Evolutionary conservation across 1,284 basidiomycete species (phyloP).

Genomic region (Melampsora larici-populina): DNA sequence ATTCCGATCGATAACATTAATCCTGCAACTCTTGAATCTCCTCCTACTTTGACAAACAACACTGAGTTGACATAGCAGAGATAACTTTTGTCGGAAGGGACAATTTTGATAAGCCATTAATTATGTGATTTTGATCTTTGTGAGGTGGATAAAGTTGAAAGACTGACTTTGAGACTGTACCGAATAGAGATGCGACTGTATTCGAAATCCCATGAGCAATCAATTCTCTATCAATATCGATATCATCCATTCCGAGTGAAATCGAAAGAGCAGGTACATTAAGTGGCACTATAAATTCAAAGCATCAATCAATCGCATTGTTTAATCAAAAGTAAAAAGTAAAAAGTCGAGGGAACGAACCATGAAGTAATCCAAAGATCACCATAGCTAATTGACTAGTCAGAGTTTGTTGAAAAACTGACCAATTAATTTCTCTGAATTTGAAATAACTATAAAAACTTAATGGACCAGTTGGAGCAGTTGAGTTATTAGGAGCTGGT

Average conservation of each 20-base stretch:
- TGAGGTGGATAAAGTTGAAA: too few relatives aligned
- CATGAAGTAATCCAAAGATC: constrained; percentile 87
- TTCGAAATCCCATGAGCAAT: constrained; percentile 92
- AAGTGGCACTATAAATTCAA: constrained; percentile 47
- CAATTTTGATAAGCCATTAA: neutral
- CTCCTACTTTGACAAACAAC: constrained; percentile 85
- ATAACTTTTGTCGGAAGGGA: neutral
- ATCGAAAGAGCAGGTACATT: constrained; percentile 83
- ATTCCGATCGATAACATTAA: constrained; percentile 80
- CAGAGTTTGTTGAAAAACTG: constrained; percentile 54
- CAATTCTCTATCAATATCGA: constrained; percentile 89
- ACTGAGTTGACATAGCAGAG: constrained; percentile 52
- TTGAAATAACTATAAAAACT: constrained; percentile 54
- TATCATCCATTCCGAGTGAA: constrained; percentile 80
- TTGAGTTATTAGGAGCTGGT: constrained; percentile 57
- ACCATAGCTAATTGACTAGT: constrained; percentile 59
- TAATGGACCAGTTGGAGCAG: constrained; percentile 53
- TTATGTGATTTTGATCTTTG: neutral
- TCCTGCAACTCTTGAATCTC: constrained; percentile 75
- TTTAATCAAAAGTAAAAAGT: neutral
- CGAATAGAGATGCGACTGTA: constrained; percentile 71
- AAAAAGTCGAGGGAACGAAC: constrained; percentile 70
- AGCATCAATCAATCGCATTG: neutral
- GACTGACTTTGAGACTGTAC: constrained; percentile 62
- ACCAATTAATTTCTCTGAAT: constrained; percentile 49